Base-by-base conservation (phyloP, 2,329 filamentous ascomycete genomes). In the Diplocarpon mali region DNA sequence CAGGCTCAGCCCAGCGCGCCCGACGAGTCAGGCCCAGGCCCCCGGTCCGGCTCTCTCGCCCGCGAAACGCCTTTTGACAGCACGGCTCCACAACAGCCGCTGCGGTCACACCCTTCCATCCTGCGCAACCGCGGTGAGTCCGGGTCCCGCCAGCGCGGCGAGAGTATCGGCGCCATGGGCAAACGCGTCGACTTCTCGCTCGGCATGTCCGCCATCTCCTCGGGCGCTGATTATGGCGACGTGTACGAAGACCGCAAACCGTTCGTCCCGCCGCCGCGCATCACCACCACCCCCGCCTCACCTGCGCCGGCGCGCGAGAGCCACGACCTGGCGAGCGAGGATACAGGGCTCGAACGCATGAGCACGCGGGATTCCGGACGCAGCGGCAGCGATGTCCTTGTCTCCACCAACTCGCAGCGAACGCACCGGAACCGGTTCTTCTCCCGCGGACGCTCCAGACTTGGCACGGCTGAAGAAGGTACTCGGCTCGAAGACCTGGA, bases 161-260 rank as follows among this genome's bases (percentile, higher is more conserved):
- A 81, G 51, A 75, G 76, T 0, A 63, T 77, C 8, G 69, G 73
- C 1, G 65, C 69, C 9, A 76, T 78, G 67, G 67, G 68, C 30
- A 77, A 75, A 44, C 75, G 78, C 24, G 78, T 84, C 27, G 81
- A 85, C 58, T 85, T 85, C 62, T 83, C 79, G 1, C 67, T 84
- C 2, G 81, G 81, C 27, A 81, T 83, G 72, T 70, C 67, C 29
- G 70, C 73, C 36, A 67, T 80, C 34, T 70, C 70, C 3, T 68
- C 73, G 1, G 69, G 68, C 28, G 78, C 82, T 51, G 65, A 78
- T 36, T 71, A 75, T 48, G 77, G 75, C 37, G 81, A 85, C 55
- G 73, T 84, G 1, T 80, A 78, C 57, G 75, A 79, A 45, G 75
- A 79, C 11, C 55, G 69, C 67, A 47, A 54, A 29, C 55, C 56